Base-by-base conservation (phyloP, 2,329 filamentous ascomycete species). In the Acarospora socialis region DNA sequence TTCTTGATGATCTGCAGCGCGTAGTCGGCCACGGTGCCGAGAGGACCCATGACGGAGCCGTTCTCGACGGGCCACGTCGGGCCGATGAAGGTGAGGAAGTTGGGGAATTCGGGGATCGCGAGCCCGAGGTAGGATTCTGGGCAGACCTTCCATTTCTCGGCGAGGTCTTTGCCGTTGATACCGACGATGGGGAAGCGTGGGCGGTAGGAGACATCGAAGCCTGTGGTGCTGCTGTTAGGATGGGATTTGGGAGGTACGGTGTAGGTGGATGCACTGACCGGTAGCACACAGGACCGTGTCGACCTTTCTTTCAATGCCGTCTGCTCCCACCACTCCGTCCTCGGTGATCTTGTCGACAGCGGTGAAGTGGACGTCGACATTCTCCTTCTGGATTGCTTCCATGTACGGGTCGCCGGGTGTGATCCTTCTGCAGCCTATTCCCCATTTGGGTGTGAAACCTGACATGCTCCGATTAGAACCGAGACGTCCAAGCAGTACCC, bases 371-470 rank as follows among this genome's bases (percentile, higher is more conserved):
- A 66, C 61, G 40, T 65, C 57, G 2, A 66, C 60, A 31, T 67
- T 67, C 5, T 53, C 48, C 33, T 66, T 52, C 36, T 65, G 60
- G 26, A 67, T 60, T 1, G 63, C 63, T 25, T 52, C 39, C 56
- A 68, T 63, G 40, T 67, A 68, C 2, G 61, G 61, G 41, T 66
- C 62, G 3, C 63, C 64, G 0, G 61, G 61, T 0, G 60, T 64
- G 24, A 65, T 49, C n/a, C 60, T 42, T 7, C 61, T 52, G 34
- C 53, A 65, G 1, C 61, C 61, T 21, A 64, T 39, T 8, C 55
- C 55, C 15, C 59, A 65, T 10, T 54, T 59, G 0, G 61, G 60
- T 4, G 56, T 62, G 33, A 63, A 63, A 4, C 61, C 61, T 32
- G 23, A 15, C 4, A 15, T n/a, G n/a, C n/a, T n/a, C n/a, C n/a